phyloP scores from a whole-genome alignment of 495 filamentous ascomycete species.

The Hypoxylon cercidicola region DNA sequence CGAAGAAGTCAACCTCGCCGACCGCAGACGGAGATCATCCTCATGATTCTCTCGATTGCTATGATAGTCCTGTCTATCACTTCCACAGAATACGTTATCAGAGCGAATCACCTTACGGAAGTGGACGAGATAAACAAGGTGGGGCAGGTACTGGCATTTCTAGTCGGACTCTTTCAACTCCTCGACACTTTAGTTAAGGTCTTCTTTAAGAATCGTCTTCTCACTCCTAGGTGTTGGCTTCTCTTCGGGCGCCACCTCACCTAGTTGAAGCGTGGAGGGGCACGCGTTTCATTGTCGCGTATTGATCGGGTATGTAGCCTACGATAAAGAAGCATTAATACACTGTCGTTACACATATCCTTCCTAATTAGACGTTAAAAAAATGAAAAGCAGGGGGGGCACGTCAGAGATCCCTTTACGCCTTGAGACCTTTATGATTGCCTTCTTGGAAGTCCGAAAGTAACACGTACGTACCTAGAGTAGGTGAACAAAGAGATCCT shows the following conservation, averaged over 20 bases:
- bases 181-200: conserved; percentile 17
- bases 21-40: conserved; percentile 27
- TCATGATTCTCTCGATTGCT: conserved; percentile 29
- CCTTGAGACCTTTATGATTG: too few species aligned
- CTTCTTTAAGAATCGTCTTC: conserved; percentile 10
- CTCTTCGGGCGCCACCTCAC: conserved; percentile 23
- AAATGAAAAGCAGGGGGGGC: too few species aligned
- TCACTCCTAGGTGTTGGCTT: conserved; percentile 28
- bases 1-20: neutral
- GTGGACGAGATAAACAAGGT: conserved; percentile 21
- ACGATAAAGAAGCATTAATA: too few species aligned
- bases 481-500: too few species aligned
- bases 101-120: conserved; percentile 16
- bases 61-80: conserved; percentile 28
- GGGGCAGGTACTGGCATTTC: conserved; percentile 32
- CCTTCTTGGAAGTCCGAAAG: too few species aligned
- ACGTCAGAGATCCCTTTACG: too few species aligned
- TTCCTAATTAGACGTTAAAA: too few species aligned
- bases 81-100: conserved; percentile 29
- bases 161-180: conserved; percentile 28
- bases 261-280: neutral
- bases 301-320: neutral
- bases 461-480: too few species aligned
- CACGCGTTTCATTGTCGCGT: neutral
- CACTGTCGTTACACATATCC: too few species aligned